These are phyloP conservation scores for Aureoboletus auriporus DNA, from an alignment of 768 basidiomycete genomes.

Conservation along the genomic window DNA sequence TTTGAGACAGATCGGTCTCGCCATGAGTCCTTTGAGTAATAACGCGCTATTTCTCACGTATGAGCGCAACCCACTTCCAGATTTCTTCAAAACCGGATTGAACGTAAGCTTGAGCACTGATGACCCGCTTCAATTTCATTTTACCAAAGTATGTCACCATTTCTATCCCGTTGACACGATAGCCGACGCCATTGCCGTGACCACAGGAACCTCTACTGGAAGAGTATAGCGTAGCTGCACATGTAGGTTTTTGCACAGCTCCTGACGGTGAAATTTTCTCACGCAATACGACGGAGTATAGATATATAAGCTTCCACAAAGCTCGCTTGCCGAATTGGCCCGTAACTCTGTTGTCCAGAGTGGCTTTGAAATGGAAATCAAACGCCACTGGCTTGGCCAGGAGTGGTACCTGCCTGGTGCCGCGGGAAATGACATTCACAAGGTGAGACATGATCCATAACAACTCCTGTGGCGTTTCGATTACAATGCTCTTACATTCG, in stretches of 20 bases:
- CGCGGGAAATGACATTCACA: conserved; percentile 93
- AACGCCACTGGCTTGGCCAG: conserved; percentile 92
- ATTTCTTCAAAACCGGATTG: conserved; percentile 93
- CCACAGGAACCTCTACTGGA: conserved; percentile 86
- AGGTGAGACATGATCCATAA: conserved; percentile 45
- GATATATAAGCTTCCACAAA: conserved; percentile 96
- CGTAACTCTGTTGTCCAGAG: conserved; percentile 96
- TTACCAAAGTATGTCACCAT: conserved; percentile 74
- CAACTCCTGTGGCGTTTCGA: conserved; percentile 1
- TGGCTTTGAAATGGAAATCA: conserved; percentile 98
- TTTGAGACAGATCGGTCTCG: conserved; percentile 95
- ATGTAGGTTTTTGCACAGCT: conserved; percentile 47
- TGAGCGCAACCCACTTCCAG: conserved; percentile 94
- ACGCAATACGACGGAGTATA: conserved; percentile 33
- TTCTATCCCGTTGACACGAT: not conserved
- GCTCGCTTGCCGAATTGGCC: conserved; percentile 93
- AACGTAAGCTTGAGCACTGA: conserved; percentile 97
- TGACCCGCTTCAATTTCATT: conserved; percentile 95
- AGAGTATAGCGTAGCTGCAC: conserved; percentile 97
- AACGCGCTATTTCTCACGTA: conserved; percentile 96
- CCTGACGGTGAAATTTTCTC: not conserved
- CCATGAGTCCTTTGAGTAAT: conserved; percentile 98
- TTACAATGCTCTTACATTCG: not conserved
- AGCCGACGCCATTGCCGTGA: not conserved
- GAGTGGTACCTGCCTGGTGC: conserved; percentile 93